These are phyloP conservation scores for Verticillium isaacii DNA, from an alignment of 2,329 filamentous ascomycete genomes.

Conservation along the genomic window DNA sequence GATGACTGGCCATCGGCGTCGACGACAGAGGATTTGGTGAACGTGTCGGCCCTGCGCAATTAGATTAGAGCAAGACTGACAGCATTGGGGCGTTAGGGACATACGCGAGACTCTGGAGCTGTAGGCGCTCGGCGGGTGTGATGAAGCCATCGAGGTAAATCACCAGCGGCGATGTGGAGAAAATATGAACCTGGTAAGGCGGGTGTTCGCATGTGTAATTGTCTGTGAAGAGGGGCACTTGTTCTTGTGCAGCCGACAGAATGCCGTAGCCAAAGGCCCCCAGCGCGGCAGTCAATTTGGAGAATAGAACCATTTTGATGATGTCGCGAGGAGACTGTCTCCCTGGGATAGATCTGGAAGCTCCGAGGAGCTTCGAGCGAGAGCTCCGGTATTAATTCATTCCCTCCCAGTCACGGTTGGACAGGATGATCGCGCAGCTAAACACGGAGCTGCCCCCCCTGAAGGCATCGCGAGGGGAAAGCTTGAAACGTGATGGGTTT, in stretches of 20 bases:
- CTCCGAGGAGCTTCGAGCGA: not conserved
- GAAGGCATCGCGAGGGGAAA: not conserved
- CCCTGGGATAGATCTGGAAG: not conserved
- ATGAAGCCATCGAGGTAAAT: slow-evolving; percentile 45
- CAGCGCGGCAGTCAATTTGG: not conserved
- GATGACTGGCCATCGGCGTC: slow-evolving; percentile 26
- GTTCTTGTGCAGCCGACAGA: not conserved
- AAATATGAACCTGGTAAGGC: slow-evolving; percentile 35
- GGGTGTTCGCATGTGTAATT: slow-evolving; percentile 20
- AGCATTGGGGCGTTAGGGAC: slow-evolving; percentile 1
- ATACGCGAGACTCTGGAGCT: slow-evolving; percentile 38
- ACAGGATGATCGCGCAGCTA: not conserved
- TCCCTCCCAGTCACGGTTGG: not conserved
- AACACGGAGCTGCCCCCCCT: not conserved
- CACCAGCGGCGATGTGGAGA: slow-evolving; percentile 43
- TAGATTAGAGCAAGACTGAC: not conserved
- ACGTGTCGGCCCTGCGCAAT: slow-evolving; percentile 32
- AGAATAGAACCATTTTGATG: not conserved
- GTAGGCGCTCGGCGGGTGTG: slow-evolving; percentile 31
- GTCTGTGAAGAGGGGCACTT: not conserved
- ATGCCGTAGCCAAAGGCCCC: not conserved
- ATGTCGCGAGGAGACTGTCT: not conserved
- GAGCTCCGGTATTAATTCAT: not conserved
- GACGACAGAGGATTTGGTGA: slow-evolving; percentile 37
- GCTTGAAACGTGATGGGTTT: not conserved